Base-by-base conservation (phyloP, 805 yeast species). In the Schizosaccharomyces japonicus region DNA sequence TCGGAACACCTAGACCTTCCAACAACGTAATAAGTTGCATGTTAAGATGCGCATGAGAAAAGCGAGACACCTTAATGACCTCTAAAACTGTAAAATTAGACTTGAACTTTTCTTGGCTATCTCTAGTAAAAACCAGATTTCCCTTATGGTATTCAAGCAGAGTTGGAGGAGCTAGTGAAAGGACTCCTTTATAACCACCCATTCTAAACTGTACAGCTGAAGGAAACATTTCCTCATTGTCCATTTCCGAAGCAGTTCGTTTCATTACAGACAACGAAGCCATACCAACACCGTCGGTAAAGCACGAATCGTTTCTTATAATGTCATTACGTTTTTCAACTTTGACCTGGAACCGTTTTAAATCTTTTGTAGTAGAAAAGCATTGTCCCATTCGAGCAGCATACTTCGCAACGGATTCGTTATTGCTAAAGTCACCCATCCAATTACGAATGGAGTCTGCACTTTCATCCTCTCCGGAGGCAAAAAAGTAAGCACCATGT, bases 281-380 rank as follows among this genome's bases (percentile, higher is more conserved):
- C 36, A 45, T 49, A n/a, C 50, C 50, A 25, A 49, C 40, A 15
- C 49, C 49, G 30, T 49, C 50, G 11, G 50, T 49, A 39, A 49
- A 49, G 21, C 48, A 45, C 15, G 23, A 30, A 17, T 28, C 33
- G 17, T 39, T 36, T 10, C 40, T 28, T 15, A 10, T 19, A 25
- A 49, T 47, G 34, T 50, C 49, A 25, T 29, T 34, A 23, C 45
- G 30, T 11, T 52, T 17, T 29, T 30, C 83, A 77, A 57, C 69
- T 8, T 42, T 17, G 2, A 17, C 31, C 10, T 17, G 21, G 13
- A 42, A 15, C 15, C 17, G 46, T 4, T 27, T n/a, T 2, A 29
- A 23, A 8, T 11, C 33, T 17, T 27, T 42, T 1, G 46, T 42
- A 4, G 46, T 27, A 7, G 46, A 27, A 42, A 42, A 42, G 15